A percentile compares a stretch with the other conserved stretches of the same genome.
Conservation (phyloP, 2,329 filamentous ascomycete species). For the Juglanconis sp. region DNA sequence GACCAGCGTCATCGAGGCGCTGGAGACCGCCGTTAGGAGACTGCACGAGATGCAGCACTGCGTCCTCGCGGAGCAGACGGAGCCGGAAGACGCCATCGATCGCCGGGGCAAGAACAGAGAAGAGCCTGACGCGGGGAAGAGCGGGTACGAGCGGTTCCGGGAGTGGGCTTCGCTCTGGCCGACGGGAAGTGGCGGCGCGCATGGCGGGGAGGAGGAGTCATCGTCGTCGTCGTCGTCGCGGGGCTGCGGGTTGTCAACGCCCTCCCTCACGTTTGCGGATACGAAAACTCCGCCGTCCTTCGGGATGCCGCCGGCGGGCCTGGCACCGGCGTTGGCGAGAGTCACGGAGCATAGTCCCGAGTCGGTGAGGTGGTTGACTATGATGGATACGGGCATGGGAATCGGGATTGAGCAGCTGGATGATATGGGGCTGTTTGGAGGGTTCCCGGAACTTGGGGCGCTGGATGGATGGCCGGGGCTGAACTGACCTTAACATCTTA, state of each 20-base stretch:
- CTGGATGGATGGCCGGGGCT: slow-evolving; percentile 14
- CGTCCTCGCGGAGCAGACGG: background rate
- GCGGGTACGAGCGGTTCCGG: slow-evolving; percentile 15
- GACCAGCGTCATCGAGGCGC: slow-evolving; percentile 18
- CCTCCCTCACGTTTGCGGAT: background rate
- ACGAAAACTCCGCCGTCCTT: background rate
- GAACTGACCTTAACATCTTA: background rate
- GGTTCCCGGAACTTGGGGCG: slow-evolving; percentile 16
- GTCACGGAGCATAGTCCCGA: slow-evolving; percentile 11
- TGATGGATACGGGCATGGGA: slow-evolving; percentile 11
- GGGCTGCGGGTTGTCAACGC: background rate
- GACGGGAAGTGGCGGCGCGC: background rate
- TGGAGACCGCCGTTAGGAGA: slow-evolving; percentile 15
- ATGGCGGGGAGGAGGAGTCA: background rate
- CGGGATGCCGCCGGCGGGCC: background rate
- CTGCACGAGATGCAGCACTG: slow-evolving; percentile 16
- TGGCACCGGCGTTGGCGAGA: background rate
- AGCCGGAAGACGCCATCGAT: background rate
- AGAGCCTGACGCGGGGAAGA: slow-evolving; percentile 10
- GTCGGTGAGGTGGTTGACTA: slow-evolving; percentile 11
- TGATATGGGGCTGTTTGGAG: slow-evolving; percentile 16
- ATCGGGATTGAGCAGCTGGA: slow-evolving; percentile 10
- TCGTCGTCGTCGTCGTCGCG: background rate
- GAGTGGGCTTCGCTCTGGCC: slow-evolving; percentile 18
- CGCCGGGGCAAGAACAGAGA: background rate